Conservation (phyloP, 2,329 filamentous ascomycete species). For the Penicillium sp. region DNA sequence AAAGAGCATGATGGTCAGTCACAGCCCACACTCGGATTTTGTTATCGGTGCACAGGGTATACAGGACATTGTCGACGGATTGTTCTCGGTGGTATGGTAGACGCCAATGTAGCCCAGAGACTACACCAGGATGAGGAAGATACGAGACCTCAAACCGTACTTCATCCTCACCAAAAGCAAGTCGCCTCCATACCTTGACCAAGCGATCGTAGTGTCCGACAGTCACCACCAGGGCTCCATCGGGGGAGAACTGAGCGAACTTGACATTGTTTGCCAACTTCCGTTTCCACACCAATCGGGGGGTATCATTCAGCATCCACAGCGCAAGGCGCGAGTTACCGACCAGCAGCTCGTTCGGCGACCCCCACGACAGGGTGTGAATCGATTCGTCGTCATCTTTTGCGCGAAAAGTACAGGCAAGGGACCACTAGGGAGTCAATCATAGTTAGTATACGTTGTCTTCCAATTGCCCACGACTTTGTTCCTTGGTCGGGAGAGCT, state of each 20-base stretch:
- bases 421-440: conserved; percentile 53
- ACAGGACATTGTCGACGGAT: conserved; percentile 81
- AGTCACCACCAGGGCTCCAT: conserved; percentile 84
- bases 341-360: conserved; percentile 79
- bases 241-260: conserved; percentile 78
- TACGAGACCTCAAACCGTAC: conserved; percentile 90
- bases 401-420: conserved; percentile 56
- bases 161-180: conserved; percentile 81
- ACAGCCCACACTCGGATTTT: conserved; percentile 81
- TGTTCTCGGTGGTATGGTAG: conserved; percentile 76
- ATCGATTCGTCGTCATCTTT: conserved; percentile 50
- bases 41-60: conserved; percentile 83
- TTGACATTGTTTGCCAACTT: conserved; percentile 72
- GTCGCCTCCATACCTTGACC: conserved; percentile 88
- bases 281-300: conserved; percentile 70
- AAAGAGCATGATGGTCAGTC: conserved; percentile 70
- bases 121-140: conserved; percentile 76
- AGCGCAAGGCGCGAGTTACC: conserved; percentile 72
- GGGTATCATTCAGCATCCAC: conserved; percentile 60
- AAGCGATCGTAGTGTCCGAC: conserved; percentile 77
- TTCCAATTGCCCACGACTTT: not conserved
- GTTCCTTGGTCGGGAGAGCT: conserved; percentile 16
- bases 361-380: conserved; percentile 80
- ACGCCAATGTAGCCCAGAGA: conserved; percentile 88
- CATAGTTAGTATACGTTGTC: conserved; percentile 25